Base-by-base conservation (phyloP, 2,329 filamentous ascomycete species). In the Diaporthe nobilis region DNA sequence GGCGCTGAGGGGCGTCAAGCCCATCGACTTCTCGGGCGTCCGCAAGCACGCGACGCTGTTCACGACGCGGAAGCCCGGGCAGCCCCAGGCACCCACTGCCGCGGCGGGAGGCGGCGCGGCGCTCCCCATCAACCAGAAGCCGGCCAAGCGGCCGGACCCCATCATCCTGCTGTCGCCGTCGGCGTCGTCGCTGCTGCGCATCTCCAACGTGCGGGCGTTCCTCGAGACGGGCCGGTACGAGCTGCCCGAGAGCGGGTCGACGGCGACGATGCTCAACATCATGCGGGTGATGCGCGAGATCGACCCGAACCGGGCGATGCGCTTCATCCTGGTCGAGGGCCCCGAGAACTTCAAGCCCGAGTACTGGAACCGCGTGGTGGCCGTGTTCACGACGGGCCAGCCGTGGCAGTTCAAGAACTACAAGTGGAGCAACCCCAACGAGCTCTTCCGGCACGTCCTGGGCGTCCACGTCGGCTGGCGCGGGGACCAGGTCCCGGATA, bases 331-430 rank as follows among this genome's bases (percentile, higher is more conserved):
- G 53, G 96, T 98, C 72, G 97, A 99, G 84, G 94, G 93, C 25
- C 94, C 96, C 0, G 93, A 97, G 82, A 94, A 97, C 84, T 99
- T 99, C 90, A 98, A 98, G 84, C 97, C 97, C 0, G 96, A 98
- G 82, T 98, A 98, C 87, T 99, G 97, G 97, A 93, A 93, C 81
- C 93, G 96, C 71, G 94, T 99, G 9, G 97, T 98, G 2, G 97
- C 94, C 17, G 96, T 99, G 75, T 98, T 99, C 86, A 99, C 97
- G 0, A 99, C 97, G 0, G 97, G 97, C 47, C 97, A 99, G 86
- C 92, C 94, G 13, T 99, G 97, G 97, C 97, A 99, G 85, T 99
- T 99, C 87, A 98, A 98, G 86, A 94, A 92, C 79, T 99, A 99
- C 90, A 98, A 98, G 85, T 99, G 97, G 95, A 93, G 93, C 79